A percentile compares a stretch with the other conserved stretches of the same genome.
Evolutionary conservation across 202 grass and related monocot species (phyloP).

Genomic region (Brachypodium distachyon): DNA sequence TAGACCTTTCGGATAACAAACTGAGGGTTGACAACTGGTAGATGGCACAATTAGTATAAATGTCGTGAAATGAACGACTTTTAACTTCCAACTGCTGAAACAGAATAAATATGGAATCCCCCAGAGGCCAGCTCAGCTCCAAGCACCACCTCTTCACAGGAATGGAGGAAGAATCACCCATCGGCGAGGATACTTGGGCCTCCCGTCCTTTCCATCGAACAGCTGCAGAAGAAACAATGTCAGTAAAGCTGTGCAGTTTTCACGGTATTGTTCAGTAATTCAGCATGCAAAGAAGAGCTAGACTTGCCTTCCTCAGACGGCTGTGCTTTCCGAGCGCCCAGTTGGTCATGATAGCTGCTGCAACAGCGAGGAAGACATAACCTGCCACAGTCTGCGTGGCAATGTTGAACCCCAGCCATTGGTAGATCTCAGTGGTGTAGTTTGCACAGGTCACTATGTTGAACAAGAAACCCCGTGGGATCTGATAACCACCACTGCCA

Average conservation of each 20-base stretch:
- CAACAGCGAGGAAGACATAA: slow-evolving; percentile 66
- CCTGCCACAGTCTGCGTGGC: slow-evolving; percentile 85
- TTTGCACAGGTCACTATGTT: slow-evolving; percentile 92
- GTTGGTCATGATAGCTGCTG: slow-evolving; percentile 84
- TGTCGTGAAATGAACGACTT: background rate
- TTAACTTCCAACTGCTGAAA: background rate
- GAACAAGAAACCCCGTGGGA: slow-evolving; percentile 84
- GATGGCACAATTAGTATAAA: slow-evolving; percentile 9
- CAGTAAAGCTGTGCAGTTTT: background rate
- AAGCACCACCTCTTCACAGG: slow-evolving; percentile 20
- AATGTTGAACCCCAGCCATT: slow-evolving; percentile 86
- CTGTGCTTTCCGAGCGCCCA: slow-evolving; percentile 83
- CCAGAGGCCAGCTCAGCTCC: background rate
- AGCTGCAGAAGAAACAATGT: slow-evolving; percentile 43
- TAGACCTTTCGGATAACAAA: background rate
- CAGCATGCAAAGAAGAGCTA: background rate
- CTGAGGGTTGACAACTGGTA: slow-evolving; percentile 9
- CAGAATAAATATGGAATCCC: background rate
- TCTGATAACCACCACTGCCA: slow-evolving; percentile 78
- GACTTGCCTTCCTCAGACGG: slow-evolving; percentile 74
- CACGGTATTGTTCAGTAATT: background rate
- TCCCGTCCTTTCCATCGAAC: slow-evolving; percentile 68
- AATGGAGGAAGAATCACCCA: slow-evolving; percentile 81
- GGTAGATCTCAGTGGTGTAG: slow-evolving; percentile 96
- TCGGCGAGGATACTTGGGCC: slow-evolving; percentile 58